phyloP scores from a whole-genome alignment of 1,284 basidiomycete species.

The Erythrobasidium hasegawianum region DNA sequence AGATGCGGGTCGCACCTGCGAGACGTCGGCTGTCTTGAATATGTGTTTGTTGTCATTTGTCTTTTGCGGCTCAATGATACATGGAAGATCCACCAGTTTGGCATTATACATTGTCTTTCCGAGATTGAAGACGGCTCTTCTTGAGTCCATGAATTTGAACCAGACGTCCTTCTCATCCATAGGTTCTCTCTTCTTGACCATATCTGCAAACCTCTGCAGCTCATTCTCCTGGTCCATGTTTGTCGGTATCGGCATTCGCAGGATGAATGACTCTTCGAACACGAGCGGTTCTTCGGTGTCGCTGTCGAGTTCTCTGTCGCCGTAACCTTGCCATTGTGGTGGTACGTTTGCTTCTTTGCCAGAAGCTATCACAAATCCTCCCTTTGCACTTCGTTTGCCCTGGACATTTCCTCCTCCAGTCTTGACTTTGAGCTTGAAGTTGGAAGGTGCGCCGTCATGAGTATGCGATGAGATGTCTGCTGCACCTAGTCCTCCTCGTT shows the following conservation, averaged over 20 bases:
- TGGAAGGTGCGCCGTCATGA: constrained; percentile 49
- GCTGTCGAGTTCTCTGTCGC: constrained; percentile 91
- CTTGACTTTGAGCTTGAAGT: constrained; percentile 75
- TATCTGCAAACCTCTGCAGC: constrained; percentile 49
- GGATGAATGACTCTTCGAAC: constrained; percentile 96
- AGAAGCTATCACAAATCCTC: constrained; percentile 23
- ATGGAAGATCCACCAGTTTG: constrained; percentile 93
- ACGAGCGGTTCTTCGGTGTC: constrained; percentile 80
- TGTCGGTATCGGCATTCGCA: constrained; percentile 69
- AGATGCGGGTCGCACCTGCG: constrained; percentile 60
- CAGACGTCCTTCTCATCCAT: constrained; percentile 75
- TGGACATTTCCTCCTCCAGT: constrained; percentile 62
- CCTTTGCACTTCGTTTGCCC: constrained; percentile 26
- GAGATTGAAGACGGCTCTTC: constrained; percentile 84
- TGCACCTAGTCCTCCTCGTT: constrained; percentile 1
- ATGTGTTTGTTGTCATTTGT: constrained; percentile 78
- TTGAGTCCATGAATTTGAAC: constrained; percentile 98
- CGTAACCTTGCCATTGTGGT: constrained; percentile 52
- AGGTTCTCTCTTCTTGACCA: constrained; percentile 69
- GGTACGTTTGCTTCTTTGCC: constrained; percentile 30
- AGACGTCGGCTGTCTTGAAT: constrained; percentile 98
- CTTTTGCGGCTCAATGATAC: constrained; percentile 93
- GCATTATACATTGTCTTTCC: constrained; percentile 76
- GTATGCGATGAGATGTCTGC: not conserved
- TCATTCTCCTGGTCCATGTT: constrained; percentile 36